Conservation (phyloP, 371 early-diverging fungal species). For the Phascolomyces articulosus region DNA sequence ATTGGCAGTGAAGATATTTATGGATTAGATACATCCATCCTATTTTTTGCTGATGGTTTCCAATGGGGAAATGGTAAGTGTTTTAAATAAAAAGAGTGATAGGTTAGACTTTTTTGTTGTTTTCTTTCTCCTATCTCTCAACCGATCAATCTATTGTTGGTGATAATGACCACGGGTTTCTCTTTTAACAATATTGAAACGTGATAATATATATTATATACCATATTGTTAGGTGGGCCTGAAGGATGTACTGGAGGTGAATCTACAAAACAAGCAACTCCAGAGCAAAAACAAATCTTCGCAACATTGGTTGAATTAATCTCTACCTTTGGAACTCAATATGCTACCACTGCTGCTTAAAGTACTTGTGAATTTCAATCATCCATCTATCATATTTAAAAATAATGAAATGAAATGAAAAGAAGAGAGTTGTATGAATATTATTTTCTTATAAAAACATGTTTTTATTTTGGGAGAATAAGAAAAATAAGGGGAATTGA, state of each 20-base stretch:
- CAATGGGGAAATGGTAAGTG: constrained; percentile 52
- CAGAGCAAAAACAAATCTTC: constrained; percentile 40
- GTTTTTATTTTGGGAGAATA: too few species aligned
- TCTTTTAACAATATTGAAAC: too few species aligned
- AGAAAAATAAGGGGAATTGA: too few species aligned
- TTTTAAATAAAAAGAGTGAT: too few species aligned
- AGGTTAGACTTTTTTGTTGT: background rate
- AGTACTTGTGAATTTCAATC: too few species aligned
- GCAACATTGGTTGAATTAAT: constrained; percentile 32
- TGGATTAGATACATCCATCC: constrained; percentile 43
- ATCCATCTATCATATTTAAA: too few species aligned
- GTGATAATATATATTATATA: too few species aligned
- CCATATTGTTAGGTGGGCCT: constrained; percentile 33
- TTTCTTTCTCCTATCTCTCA: background rate
- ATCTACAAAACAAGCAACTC: constrained; percentile 33
- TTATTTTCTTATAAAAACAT: too few species aligned
- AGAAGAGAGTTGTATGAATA: too few species aligned
- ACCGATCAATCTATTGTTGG: too few species aligned
- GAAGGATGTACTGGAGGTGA: constrained; percentile 35
- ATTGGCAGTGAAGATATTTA: constrained; percentile 54
- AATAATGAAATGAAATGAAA: too few species aligned
- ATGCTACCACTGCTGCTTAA: background rate
- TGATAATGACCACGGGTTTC: too few species aligned
- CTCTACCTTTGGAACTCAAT: constrained; percentile 6
- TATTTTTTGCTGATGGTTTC: constrained; percentile 42